A percentile compares a stretch with the other conserved stretches of the same genome.
phyloP scores from a whole-genome alignment of 2,329 filamentous ascomycete genomes.

The Aulographum hederae region DNA sequence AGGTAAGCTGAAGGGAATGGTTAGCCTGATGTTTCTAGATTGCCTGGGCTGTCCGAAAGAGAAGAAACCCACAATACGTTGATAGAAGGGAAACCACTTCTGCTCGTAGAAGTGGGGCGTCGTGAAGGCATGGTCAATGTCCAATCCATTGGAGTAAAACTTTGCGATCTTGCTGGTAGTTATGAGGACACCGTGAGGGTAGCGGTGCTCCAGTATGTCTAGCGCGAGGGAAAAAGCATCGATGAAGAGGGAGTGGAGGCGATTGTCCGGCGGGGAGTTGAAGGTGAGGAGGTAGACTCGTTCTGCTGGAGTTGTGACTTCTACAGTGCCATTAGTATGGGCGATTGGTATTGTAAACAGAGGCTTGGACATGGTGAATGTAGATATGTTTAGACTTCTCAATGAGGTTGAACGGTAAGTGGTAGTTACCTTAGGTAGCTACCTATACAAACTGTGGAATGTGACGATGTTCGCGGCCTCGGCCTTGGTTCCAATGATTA shows the following conservation, averaged over 20 bases:
- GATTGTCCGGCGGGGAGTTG: conserved; percentile 52
- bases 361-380: not conserved
- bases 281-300: conserved; percentile 52
- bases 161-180: conserved; percentile 60
- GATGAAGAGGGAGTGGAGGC: conserved; percentile 47
- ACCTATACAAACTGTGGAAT: too few relatives aligned
- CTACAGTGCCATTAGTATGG: conserved; percentile 17
- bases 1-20: too few relatives aligned
- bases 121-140: conserved; percentile 46
- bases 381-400: not conserved
- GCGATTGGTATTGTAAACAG: conserved; percentile 4
- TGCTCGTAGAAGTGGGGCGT: conserved; percentile 46
- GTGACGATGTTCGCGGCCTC: too few relatives aligned
- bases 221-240: conserved; percentile 47
- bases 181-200: conserved; percentile 54
- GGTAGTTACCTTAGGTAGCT: too few relatives aligned
- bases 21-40: too few relatives aligned
- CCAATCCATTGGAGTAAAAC: conserved; percentile 73
- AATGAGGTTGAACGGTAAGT: too few relatives aligned
- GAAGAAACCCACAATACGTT: too few relatives aligned
- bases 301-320: conserved; percentile 38
- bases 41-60: too few relatives aligned
- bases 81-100: too few relatives aligned
- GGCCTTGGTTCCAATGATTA: too few relatives aligned
- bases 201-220: conserved; percentile 54